Percentiles rank a stretch among this genome's conserved stretches.
phyloP scores from a whole-genome alignment of 2,329 filamentous ascomycete genomes.

The Colletotrichum theobromicola region DNA sequence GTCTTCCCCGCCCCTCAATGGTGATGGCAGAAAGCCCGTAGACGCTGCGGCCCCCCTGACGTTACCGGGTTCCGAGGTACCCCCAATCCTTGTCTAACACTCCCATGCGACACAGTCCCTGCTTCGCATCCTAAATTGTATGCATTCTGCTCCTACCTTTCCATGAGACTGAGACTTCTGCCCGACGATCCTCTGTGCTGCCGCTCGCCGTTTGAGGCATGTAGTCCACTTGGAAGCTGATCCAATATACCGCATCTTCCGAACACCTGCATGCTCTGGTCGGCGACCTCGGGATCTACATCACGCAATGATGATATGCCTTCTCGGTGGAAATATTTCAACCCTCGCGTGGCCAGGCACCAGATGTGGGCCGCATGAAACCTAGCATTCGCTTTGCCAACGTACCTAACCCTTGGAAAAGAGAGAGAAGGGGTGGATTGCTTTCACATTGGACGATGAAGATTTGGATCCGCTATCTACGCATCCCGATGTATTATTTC shows the following conservation, averaged over 20 bases:
- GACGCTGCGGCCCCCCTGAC: neutral
- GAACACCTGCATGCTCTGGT: neutral
- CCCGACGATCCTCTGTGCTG: neutral
- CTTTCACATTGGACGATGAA: neutral
- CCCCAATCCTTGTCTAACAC: neutral
- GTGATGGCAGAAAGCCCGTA: rapidly evolving
- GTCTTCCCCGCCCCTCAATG: neutral
- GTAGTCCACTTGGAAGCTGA: neutral
- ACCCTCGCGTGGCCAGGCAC: neutral
- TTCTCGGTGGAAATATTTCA: neutral
- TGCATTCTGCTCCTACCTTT: neutral
- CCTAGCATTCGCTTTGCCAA: neutral
- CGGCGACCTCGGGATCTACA: neutral
- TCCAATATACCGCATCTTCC: neutral
- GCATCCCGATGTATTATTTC: neutral
- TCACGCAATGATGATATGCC: neutral
- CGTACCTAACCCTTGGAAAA: neutral
- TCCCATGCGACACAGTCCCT: neutral
- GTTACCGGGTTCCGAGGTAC: neutral
- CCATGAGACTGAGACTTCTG: neutral
- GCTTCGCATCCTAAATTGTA: neutral
- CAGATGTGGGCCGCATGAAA: neutral
- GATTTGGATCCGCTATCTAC: neutral
- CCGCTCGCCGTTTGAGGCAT: neutral
- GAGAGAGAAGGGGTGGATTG: neutral